Evolutionary conservation across 2,329 filamentous ascomycete species (phyloP), one percentile per base, ranked within the genome.

Genomic region (Diaporthe sp.): DNA sequence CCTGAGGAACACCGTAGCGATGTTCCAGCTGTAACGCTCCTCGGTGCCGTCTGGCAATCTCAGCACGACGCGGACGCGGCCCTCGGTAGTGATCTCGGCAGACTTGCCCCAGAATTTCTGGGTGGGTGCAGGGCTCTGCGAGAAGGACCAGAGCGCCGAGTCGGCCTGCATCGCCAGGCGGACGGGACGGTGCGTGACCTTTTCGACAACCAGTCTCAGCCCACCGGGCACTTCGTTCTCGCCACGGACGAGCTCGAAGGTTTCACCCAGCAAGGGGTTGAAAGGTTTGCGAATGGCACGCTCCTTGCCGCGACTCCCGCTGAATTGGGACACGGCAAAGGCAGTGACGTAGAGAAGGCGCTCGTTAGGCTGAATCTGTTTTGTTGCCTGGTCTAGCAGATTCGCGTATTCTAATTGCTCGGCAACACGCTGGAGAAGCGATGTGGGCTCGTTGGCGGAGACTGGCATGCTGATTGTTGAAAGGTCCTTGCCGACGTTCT

Each of bases 91-190:
- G 77, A 99, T 92, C 84, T 99, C 97, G 3, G 95, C 95, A 73
- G 94, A 96, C 87, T 98, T 98, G 74, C 97, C 97, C 97, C 97
- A 98, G 86, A 99, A 99, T 82, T 98, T 98, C 82, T 99, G 96
- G 31, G 94, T 93, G 0, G 97, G 97, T 74, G 94, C 93, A 0
- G 97, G 95, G 6, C 94, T 94, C 82, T 98, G 97, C 1, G 94
- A 89, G 77, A 98, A 93, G 3, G 94, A 95, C 97, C 97, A 99
- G 74, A 90, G 88, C 53, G 92, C 89, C 53, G 94, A 92, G 83
- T 99, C 97, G 6, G 96, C 97, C 83, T 98, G 96, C 86, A 96
- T 96, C 8, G 97, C 97, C 81, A 98, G 91, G 77, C 96, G 92
- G 19, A 99, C 95, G 0, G 97, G 97, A 5, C 97, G 93, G 83